Evolutionary conservation across 768 basidiomycete species (phyloP), one percentile per base, ranked within the genome.

Genomic region (Polyporus arcularius): DNA sequence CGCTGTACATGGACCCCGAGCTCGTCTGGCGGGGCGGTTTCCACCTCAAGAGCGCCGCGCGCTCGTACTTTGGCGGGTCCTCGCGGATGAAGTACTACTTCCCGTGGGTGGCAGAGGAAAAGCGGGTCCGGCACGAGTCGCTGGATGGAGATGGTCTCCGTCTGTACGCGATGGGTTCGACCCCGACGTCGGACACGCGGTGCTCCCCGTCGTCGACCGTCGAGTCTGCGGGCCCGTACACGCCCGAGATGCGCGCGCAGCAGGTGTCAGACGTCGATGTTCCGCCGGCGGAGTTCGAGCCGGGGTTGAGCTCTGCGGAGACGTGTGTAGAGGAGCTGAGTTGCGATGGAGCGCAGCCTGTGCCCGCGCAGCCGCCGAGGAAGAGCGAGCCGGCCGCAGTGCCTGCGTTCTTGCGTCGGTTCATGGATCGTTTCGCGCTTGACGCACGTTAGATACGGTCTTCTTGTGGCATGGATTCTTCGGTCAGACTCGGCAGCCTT

Each of bases 1-100:
- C 77, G 48, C 90, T 91, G 70, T 92, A 62, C 61, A 66, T 66
- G 65, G 35, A 64, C 26, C 57, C 60, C 16, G 61, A 32, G 21
- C 58, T 60, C 38, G 60, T 68, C 40, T 58, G 55, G 15, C 2
- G 16, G 11, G 55, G 60, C 14, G 31, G 30, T 50, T 26, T 18
- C 38, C 59, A 61, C 60, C 61, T 68, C 11, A 61, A 55, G 39
- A 32, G 32, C 1, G 60, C 60, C 4, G 68, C 68, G n/a, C 60
- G 30, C 42, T 59, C 61, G 47, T 67, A 67, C 57, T 61, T 63
- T 31, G 62, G 51, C 21, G 57, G 48, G 11, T 51, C 58, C 5
- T 53, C 57, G 28, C 14, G 15, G 28, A 10, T 35, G 26, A 26
- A 18, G 46, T 28, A 28, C 21, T 52, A 38, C 50, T 10, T 52